Evolutionary conservation across 2,329 filamentous ascomycete species (phyloP), one percentile per base, ranked within the genome.

Genomic region (Trichoderma gracile): DNA sequence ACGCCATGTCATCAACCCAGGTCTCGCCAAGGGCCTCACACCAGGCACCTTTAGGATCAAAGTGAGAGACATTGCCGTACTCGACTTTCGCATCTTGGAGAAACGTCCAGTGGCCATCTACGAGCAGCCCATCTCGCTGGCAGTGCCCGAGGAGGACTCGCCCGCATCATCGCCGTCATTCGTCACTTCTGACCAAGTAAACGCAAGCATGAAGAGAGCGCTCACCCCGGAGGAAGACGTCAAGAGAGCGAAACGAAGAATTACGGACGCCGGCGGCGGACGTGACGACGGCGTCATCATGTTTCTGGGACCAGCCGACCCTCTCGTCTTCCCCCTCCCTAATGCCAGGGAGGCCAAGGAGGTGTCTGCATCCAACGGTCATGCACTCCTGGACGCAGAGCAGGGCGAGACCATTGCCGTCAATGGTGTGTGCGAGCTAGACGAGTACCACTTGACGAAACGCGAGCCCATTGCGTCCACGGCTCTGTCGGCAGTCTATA

Each of bases 41-140:
- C 84, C 84, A 3, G 84, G 84, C 33, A 84, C 84, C 1, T 87
- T 84, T 84, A 78, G 82, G 65, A 85, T 86, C 68, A 79, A 76
- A 63, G 78, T 86, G 67, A 74, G 76, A 53, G 75, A 78, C 50
- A 75, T 78, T 25, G 80, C 82, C 23, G 80, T 86, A 9, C 74
- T 86, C 40, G 84, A 87, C 71, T 86, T 86, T 66, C 79, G 84
- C 65, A 82, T 87, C 40, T 72, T 87, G 21, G 82, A 85, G 71
- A 85, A 84, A 73, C 79, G 80, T 5, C 81, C 80, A 12, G 78
- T 81, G 40, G 74, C 71, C 55, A 65, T 82, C 66, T 76, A 79
- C 55, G 71, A 76, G 61, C 68, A 74, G 55, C 72, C 65, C 70
- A 64, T 74, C 64, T 63, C 72, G 30, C 64, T 72, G 66, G 68